A percentile compares a stretch with the other conserved stretches of the same genome.
Conservation (phyloP, 257 asterid species). For the Primulina eburnea region DNA sequence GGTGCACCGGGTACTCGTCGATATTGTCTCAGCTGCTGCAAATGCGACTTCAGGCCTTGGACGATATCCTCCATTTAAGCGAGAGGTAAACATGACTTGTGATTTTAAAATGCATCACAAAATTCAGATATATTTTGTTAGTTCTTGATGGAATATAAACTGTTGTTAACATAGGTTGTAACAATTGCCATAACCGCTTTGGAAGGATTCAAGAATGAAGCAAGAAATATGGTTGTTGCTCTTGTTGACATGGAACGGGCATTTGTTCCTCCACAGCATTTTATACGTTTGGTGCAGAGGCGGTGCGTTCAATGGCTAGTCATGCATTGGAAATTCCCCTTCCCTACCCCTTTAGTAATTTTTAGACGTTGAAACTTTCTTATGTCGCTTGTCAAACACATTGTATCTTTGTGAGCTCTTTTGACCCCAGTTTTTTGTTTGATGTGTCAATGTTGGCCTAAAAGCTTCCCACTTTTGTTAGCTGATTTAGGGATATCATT, state of each 20-base stretch:
- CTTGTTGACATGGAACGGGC: constrained; percentile 99
- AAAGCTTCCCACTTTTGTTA: background rate
- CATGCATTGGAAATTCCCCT: background rate
- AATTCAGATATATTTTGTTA: constrained; percentile 1
- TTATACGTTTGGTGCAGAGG: constrained; percentile 81
- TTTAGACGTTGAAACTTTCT: background rate
- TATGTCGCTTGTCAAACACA: no score
- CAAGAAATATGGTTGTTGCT: constrained; percentile 92
- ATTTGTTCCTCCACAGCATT: constrained; percentile 93
- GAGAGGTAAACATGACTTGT: constrained; percentile 40
- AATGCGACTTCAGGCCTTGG: constrained; percentile 64
- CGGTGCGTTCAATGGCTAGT: constrained; percentile 42
- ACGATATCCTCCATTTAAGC: constrained; percentile 59
- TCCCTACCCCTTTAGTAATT: constrained; percentile 3
- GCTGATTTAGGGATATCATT: no score
- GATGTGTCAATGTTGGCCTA: background rate
- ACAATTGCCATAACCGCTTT: constrained; percentile 83
- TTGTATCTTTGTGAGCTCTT: background rate
- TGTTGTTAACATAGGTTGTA: constrained; percentile 52
- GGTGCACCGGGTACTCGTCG: constrained; percentile 90
- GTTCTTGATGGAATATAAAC: constrained; percentile 20
- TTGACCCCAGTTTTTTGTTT: background rate
- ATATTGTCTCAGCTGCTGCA: constrained; percentile 56
- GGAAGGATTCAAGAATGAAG: constrained; percentile 86
- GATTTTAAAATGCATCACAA: constrained; percentile 1